These are phyloP conservation scores for Pseudocohnilembus persalinus DNA, from an alignment of 169 alveolate species.

Conservation along the genomic window DNA sequence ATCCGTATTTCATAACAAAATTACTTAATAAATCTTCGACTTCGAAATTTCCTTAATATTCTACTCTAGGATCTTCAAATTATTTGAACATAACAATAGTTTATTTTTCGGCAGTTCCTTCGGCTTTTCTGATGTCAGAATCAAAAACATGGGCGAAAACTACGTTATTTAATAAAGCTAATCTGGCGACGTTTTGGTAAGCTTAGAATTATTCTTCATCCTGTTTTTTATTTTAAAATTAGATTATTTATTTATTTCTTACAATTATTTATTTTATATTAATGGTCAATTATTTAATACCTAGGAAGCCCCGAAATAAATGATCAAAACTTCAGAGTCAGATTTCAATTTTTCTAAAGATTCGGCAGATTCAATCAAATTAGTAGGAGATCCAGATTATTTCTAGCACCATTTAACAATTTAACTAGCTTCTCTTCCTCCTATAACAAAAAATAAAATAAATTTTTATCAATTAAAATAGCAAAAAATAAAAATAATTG, in stretches of 20 bases:
- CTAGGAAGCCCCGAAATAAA: neutral
- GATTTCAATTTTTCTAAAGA: neutral
- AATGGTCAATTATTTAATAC: neutral
- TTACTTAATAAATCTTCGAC: slow-evolving; percentile 35
- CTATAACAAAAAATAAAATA: neutral
- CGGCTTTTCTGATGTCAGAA: neutral
- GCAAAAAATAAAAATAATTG: too few relatives aligned
- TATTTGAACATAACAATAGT: neutral
- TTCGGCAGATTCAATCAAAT: neutral
- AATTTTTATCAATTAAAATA: too few relatives aligned
- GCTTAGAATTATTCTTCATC: neutral
- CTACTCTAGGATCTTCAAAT: slow-evolving; percentile 68
- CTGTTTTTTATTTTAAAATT: neutral
- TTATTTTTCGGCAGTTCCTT: neutral
- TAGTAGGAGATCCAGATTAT: neutral
- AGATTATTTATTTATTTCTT: too few relatives aligned
- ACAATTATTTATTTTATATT: too few relatives aligned
- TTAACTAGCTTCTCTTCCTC: neutral
- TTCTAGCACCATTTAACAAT: neutral
- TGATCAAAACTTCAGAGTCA: neutral
- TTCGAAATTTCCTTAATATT: slow-evolving; percentile 32
- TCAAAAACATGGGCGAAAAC: neutral
- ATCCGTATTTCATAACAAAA: slow-evolving; percentile 49
- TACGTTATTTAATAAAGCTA: neutral
- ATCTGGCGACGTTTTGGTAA: neutral